Evolutionary conservation across 352 stramenopile species (phyloP), one percentile per base, ranked within the genome.

Genomic region (Phytophthora cryptogea): DNA sequence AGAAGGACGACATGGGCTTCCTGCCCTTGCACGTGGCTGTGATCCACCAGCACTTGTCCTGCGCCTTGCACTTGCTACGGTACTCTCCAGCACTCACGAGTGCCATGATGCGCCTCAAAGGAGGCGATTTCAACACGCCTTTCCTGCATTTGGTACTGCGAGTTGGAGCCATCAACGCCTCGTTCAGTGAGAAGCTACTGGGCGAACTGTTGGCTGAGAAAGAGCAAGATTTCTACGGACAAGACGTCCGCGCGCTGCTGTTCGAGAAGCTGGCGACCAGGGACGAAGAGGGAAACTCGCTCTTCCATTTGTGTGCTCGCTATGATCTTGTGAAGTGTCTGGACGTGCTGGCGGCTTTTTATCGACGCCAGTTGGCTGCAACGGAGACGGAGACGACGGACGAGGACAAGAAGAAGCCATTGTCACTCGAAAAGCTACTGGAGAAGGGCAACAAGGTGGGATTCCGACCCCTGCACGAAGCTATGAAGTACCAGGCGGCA

Each of bases 1-100:
- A 94, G 47, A 89, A 89, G 53, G 88, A 96, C 63, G 78, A 91
- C 45, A 90, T 89, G 76, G 86, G 86, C 17, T 92, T 88, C 46
- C 74, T 94, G 33, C 83, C 89, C 7, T 54, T 97, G 14, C 86
- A 95, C 47, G 64, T 91, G 32, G 84, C 81, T 13, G 40, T 86
- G 17, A 77, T 94, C 46, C 66, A 94, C 58, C 73, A 88, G 52
- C 73, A 61, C 33, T 32, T 54, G 5, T 72, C 72, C 14, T 82
- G 66, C 40, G 63, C 64, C 33, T 26, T 75, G 33, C 76, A 89
- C 51, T 26, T 92, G 33, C 59, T 91, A 30, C 74, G 66, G 39
- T 84, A 88, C 66, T 94, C 82, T 28, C 60, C 81, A 5, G 69
- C 77, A 50, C 84, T 94, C 26, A 81, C 75, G 32, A 74, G 74